Evolutionary conservation across 257 asterid species (phyloP).

Genomic region (Solanum acaule): DNA sequence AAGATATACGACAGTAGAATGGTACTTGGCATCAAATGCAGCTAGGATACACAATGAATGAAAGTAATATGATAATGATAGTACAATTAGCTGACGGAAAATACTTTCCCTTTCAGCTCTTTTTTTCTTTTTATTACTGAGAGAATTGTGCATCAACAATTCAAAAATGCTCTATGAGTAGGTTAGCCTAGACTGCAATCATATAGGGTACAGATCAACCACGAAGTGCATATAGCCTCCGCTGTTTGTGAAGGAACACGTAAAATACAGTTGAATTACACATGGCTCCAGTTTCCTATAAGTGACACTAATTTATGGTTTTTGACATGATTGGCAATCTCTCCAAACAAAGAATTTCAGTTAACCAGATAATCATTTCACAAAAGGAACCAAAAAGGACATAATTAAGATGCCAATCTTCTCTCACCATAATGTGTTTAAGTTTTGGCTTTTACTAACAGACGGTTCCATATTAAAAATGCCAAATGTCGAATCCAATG

Average conservation of each 20-base stretch:
- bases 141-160: not conserved
- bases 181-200: not conserved
- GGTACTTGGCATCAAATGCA: not conserved
- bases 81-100: not conserved
- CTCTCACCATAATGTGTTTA: not conserved
- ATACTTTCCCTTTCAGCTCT: not conserved
- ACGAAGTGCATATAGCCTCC: not conserved
- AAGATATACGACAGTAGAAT: not conserved
- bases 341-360: not conserved
- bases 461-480: not conserved
- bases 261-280: not conserved
- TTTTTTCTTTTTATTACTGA: not conserved
- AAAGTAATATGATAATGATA: not conserved
- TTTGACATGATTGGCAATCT: not conserved
- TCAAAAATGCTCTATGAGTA: not conserved
- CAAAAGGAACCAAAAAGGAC: not conserved
- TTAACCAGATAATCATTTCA: not conserved
- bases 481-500: not conserved
- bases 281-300: not conserved
- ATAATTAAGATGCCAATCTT: not conserved
- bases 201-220: not conserved
- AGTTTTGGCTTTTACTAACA: not conserved
- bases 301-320: not conserved
- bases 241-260: not conserved
- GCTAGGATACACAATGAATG: not conserved